A percentile compares a stretch with the other conserved stretches of the same genome.
These are phyloP conservation scores for Fusarium haematococcum DNA, from an alignment of 2,329 filamentous ascomycete species.

Conservation along the genomic window DNA sequence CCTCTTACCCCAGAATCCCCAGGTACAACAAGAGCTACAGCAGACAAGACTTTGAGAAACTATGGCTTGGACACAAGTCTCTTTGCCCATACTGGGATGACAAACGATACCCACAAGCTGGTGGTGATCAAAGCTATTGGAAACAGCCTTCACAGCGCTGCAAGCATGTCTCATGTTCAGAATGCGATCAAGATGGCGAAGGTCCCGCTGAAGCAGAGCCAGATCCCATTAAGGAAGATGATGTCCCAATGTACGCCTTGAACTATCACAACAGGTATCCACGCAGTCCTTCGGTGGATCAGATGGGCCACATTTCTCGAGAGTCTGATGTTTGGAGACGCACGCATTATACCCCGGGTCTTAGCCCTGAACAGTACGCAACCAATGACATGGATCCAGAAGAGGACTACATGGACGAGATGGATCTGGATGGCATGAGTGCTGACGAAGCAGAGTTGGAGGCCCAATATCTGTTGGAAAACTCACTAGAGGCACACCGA, in stretches of 20 bases:
- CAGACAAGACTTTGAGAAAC: constrained; percentile 20
- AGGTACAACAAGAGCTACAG: constrained; percentile 13
- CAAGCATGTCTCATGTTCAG: constrained; percentile 3
- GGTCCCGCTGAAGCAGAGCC: rapidly evolving
- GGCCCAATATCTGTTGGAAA: background rate
- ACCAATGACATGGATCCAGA: background rate
- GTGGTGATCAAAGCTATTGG: constrained; percentile 2
- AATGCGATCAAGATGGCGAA: background rate
- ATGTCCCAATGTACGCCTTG: background rate
- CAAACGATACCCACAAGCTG: constrained; percentile 3
- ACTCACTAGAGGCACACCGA: background rate
- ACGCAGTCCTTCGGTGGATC: background rate
- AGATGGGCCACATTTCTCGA: background rate
- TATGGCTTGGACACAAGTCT: constrained; percentile 16
- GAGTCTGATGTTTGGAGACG: background rate
- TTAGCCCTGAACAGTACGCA: background rate
- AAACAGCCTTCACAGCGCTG: constrained; percentile 11
- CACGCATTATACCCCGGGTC: background rate
- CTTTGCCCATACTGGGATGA: constrained; percentile 30
- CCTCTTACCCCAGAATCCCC: background rate
- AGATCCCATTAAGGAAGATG: background rate
- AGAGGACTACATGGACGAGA: background rate
- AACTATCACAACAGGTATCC: background rate
- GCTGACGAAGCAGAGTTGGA: background rate
- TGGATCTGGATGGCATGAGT: background rate